Base-by-base conservation (phyloP, 371 early-diverging fungal genomes). In the Circinella minor region DNA sequence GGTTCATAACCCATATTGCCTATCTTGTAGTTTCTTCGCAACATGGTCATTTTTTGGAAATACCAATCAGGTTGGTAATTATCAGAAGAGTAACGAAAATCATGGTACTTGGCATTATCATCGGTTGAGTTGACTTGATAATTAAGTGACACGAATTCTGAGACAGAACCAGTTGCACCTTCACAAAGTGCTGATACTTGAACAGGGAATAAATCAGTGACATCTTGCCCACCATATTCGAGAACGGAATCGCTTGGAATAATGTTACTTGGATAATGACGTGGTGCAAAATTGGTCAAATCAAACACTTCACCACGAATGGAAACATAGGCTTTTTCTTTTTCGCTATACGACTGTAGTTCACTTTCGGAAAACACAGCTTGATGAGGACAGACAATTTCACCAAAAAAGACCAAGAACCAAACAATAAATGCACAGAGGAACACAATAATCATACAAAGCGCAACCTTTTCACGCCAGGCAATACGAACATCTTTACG, bases 381-480 rank as follows among this genome's bases (percentile, higher is more conserved):
- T 66, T 91, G 89, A 60, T 88, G 86, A 6, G 97, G 97, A 80
- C 99, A 99, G 17, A 99, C 85, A 61, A 95, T 71, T 69, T 90
- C 82, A 34, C 98, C 94, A 49, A 97, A 86, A 62, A 94, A 92
- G 13, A 94, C 90, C 70, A 99, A 92, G 79, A 94, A 95, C 86
- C 97, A 95, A 47, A 98, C 87, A 60, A 96, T 89, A 70, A 91
- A 78, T 5, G 86, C 87, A 70, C 93, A 95, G 80, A 94, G 74
- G 39, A 95, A 76, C 46, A 93, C 79, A 67, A 99, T 96, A 62
- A 99, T 72, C 70, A 93, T 79, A 77, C 96, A 96, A 14, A 99
- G 86, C 1, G 97, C 91, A 5, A 98, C 89, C 81, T 98, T 97
- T 80, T 98, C 98, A 63, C 98, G 90, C 98, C 98, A 98, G 0